Percentiles rank a stretch among this genome's conserved stretches.
These are phyloP conservation scores for Globisporangium barbulae DNA, from an alignment of 352 stramenopile genomes.

Conservation along the genomic window DNA sequence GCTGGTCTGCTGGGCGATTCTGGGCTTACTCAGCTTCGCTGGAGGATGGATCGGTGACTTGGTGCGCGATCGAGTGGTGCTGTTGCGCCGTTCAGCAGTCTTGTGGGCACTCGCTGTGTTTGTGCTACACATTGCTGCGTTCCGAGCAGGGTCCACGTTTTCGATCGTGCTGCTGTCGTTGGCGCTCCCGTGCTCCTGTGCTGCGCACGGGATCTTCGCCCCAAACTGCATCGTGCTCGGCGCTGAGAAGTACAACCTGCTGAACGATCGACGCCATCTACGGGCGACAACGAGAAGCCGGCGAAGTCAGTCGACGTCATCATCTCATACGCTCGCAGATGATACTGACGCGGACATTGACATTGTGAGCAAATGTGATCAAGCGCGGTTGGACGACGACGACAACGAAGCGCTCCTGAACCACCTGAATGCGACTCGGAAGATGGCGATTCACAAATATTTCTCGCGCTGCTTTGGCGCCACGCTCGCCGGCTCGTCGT, in stretches of 20 bases:
- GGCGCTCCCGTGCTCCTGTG: constrained; percentile 34
- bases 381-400: neutral
- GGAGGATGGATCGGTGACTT: constrained; percentile 49
- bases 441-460: constrained; percentile 19
- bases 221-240: constrained; percentile 53
- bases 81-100: constrained; percentile 36
- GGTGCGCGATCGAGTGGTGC: constrained; percentile 36
- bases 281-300: neutral
- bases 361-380: constrained; percentile 2
- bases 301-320: neutral
- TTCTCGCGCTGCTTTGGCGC: constrained; percentile 48
- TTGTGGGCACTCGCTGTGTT: constrained; percentile 52
- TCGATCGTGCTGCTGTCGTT: constrained; percentile 31
- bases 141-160: constrained; percentile 24
- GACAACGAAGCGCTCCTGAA: neutral
- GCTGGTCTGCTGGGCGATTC: constrained; percentile 50
- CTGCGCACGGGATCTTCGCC: constrained; percentile 45
- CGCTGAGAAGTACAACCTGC: constrained; percentile 21
- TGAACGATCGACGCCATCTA: constrained; percentile 10
- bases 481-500: constrained; percentile 31
- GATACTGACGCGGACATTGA: constrained; percentile 11
- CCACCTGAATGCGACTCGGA: constrained; percentile 2
- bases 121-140: constrained; percentile 36
- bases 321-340: neutral
- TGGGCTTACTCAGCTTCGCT: constrained; percentile 49